Evolutionary conservation across 257 asterid species (phyloP).

Genomic region (Solanum paucissectum): DNA sequence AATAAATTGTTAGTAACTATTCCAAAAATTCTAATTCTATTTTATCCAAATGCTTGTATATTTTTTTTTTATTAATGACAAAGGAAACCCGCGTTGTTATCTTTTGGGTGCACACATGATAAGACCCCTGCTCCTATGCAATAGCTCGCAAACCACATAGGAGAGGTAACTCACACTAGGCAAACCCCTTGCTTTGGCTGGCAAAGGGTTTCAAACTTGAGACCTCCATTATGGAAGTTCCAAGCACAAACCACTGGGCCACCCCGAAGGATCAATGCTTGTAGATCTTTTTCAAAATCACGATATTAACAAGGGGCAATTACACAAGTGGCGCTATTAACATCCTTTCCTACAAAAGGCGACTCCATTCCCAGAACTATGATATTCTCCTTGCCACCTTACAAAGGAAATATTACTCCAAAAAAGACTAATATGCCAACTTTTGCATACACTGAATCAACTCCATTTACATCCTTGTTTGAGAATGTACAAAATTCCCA

Average conservation of each 20-base stretch:
- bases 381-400: not conserved
- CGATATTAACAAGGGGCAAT: not conserved
- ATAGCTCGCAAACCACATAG: not conserved
- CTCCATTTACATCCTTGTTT: not conserved
- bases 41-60: not conserved
- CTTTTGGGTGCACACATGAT: rapidly evolving
- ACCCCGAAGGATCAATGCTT: not conserved
- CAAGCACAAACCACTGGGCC: not conserved
- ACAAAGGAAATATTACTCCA: not conserved
- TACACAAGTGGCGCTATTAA: not conserved
- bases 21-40: not conserved
- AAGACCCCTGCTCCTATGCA: rapidly evolving
- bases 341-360: not conserved
- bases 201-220: not conserved
- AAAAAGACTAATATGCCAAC: not conserved
- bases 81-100: rapidly evolving
- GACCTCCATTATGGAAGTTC: rapidly evolving
- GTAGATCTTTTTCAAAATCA: not conserved
- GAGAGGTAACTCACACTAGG: not conserved
- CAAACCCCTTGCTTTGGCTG: not conserved
- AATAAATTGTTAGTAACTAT: not conserved
- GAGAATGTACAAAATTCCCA: not conserved
- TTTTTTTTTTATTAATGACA: too few relatives aligned
- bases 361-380: not conserved
- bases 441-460: not conserved